Base-by-base conservation (phyloP, 179 eudicot species). In the Sideroxylon spinosum region DNA sequence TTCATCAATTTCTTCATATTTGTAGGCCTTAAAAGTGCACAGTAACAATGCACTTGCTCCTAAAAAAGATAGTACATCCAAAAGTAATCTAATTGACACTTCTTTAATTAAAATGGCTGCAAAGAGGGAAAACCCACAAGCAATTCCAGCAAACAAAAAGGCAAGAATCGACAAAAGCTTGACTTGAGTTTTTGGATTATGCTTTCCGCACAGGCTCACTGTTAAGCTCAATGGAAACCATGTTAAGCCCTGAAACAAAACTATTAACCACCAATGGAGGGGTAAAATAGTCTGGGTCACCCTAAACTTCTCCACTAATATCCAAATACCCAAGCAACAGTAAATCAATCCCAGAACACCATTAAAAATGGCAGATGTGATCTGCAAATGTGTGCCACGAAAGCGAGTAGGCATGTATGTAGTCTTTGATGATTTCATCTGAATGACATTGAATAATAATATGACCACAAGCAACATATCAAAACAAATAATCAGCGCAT, bases 261-360 rank as follows among this genome's bases (percentile, higher is more conserved):
- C 49, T 16, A 86, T 50, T 44, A 79, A 44, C 92, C 93, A 91
- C 87, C 83, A 83, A 86, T 92, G 87, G n/a, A 87, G 56, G 71
- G 93, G 91, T 0, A 82, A 68, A 57, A 82, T 20, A 61, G 85
- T 61, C 25, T 84, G 82, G 46, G 20, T 57, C 68, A 74, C 78
- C 68, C 85, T 81, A 63, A 84, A 57, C 71, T 86, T 84, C 71
- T 86, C 84, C 71, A 57, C 83, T 55, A 92, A 65, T 57, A 77
- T 78, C 91, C 87, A 90, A 57, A 82, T 48, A 10, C 92, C 93
- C 49, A 87, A 76, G 25, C 83, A 80, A 5, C 85, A 50, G 80
- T 87, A 84, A 49, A 81, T 77, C 9, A 88, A 6, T 26, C 97
- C 93, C 57, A 91, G 73, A 20, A 84, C 76, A 13, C 90, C 91